A percentile compares a stretch with the other conserved stretches of the same genome.
Conservation (phyloP, 495 filamentous ascomycete species). For the Xeromyces bisporus region DNA sequence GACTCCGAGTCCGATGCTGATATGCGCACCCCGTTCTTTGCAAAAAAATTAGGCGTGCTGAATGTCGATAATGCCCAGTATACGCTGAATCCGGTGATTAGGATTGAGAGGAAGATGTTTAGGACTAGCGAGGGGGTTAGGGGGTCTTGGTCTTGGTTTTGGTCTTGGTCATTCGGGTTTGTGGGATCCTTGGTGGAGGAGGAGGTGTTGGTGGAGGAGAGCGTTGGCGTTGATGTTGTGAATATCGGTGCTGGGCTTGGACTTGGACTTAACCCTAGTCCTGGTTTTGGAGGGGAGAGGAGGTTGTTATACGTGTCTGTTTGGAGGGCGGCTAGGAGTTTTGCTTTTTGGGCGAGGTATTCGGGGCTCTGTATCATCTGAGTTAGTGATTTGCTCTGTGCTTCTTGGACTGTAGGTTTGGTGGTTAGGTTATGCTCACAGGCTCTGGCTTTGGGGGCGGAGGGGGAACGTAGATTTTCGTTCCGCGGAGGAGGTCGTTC, state of each 20-base stretch:
- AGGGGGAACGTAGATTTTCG: slow-evolving; percentile 57
- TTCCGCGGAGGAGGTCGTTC: slow-evolving; percentile 50
- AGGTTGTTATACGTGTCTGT: slow-evolving; percentile 62
- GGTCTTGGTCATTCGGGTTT: slow-evolving; percentile 15
- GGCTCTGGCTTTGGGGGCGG: slow-evolving; percentile 63
- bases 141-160: slow-evolving; percentile 22
- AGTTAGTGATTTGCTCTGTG: slow-evolving; percentile 7
- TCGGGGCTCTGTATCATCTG: slow-evolving; percentile 45
- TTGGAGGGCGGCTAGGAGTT: slow-evolving; percentile 67
- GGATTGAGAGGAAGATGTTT: slow-evolving; percentile 30
- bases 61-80: slow-evolving; percentile 35
- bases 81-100: slow-evolving; percentile 30
- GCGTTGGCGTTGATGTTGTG: slow-evolving; percentile 23
- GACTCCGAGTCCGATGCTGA: slow-evolving; percentile 32
- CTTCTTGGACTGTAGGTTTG: slow-evolving; percentile 1
- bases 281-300: too few relatives aligned
- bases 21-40: slow-evolving; percentile 1
- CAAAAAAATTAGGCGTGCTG: slow-evolving; percentile 29
- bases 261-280: slow-evolving; percentile 16
- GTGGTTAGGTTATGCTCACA: slow-evolving; percentile 28
- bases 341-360: slow-evolving; percentile 79
- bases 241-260: slow-evolving; percentile 39
- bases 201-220: slow-evolving; percentile 13
- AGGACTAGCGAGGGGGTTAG: slow-evolving; percentile 29
- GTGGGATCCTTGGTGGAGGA: slow-evolving; percentile 22